Conservation (phyloP, 2,329 filamentous ascomycete genomes). For the Albophoma yamanashiensis region DNA sequence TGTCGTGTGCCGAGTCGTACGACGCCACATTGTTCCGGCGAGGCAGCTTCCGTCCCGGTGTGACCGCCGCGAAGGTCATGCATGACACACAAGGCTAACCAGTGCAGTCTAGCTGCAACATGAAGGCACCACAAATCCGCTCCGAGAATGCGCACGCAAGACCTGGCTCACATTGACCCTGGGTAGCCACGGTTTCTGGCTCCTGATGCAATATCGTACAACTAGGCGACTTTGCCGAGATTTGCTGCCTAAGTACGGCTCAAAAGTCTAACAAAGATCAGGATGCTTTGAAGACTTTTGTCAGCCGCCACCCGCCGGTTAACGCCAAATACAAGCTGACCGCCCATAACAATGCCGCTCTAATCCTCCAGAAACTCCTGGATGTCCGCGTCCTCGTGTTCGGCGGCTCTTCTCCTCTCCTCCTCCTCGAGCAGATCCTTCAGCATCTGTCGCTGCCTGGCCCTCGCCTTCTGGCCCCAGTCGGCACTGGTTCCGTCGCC, state of each 20-base stretch:
- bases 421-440: slow-evolving; percentile 56
- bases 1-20: background rate
- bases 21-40: background rate
- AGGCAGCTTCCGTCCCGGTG: background rate
- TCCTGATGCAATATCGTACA: background rate
- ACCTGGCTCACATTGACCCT: background rate
- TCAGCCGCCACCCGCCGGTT: background rate
- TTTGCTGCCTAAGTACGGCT: background rate
- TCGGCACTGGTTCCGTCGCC: slow-evolving; percentile 37
- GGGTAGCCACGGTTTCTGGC: background rate
- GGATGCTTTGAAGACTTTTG: background rate
- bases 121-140: background rate
- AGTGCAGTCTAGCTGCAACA: background rate
- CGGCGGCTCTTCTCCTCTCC: slow-evolving; percentile 46
- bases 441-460: slow-evolving; percentile 56
- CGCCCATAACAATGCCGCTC: background rate
- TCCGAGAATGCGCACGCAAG: background rate
- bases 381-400: slow-evolving; percentile 66
- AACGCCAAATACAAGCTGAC: background rate
- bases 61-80: too few relatives aligned
- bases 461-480: slow-evolving; percentile 63
- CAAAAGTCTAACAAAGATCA: background rate
- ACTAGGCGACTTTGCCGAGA: too few relatives aligned
- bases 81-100: background rate
- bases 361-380: slow-evolving; percentile 54